Base-by-base conservation (phyloP, 176 grass and related monocot genomes). In the Areca catechu region DNA sequence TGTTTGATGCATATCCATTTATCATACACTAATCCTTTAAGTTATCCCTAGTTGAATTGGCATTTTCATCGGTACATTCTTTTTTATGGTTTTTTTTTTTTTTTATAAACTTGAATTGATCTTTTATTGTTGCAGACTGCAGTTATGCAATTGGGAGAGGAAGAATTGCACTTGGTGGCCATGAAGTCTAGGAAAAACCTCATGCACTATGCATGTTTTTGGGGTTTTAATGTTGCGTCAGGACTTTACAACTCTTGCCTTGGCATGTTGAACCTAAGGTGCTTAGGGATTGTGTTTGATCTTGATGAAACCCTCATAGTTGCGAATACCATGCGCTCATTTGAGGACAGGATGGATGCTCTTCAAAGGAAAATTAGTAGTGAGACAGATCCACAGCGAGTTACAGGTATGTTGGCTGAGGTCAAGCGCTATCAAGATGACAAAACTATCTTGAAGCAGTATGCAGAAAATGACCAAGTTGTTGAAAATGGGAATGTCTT, bases 361-460 rank as follows among this genome's bases (percentile, higher is more conserved):
- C 71, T 97, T 65, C 87, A 97, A 65, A 77, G 93, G 75, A 97
- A 97, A 57, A 63, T 88, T 69, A 97, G 63, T 72, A 97, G 88
- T 70, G 93, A 88, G 52, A 82, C 61, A 74, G 87, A 97, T 63
- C 70, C 83, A 53, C 93, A 82, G 23, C 84, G 93, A 58, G 75
- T 75, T 6, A 86, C 65, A 54, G 87, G 77, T 62, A 97, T 97
- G 87, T 47, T 88, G 70, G 58, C 87, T 50, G 93, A 97, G 82
- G 85, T 97, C 69, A 91, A 92, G 76, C 80, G 93, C 65, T 97
- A 92, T 58, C 86, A 97, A 72, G 93, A 97, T 63, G 93, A 97
- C 50, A 90, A 69, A 61, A 82, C 72, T 22, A 78, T 97, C 59
- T 74, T 97, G 70, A 97, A 88, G 58, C 93, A 97, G 73, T 97